Evolutionary conservation across 805 yeast genomes (phyloP), one percentile per base, ranked within the genome.

Genomic region (Lipomyces chichibuensis): DNA sequence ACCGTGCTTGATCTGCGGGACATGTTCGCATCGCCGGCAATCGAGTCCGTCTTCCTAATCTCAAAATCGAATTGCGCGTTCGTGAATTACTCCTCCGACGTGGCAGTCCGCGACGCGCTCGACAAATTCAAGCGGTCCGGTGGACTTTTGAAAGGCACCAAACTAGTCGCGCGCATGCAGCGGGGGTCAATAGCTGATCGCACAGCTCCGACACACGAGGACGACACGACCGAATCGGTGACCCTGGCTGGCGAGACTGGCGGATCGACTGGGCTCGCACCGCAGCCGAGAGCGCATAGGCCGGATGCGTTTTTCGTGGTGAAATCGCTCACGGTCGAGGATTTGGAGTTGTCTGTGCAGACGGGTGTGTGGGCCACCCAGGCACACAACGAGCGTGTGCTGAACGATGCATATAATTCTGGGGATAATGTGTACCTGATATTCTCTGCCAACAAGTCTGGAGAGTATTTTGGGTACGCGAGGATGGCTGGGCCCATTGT

Each of bases 21-120:
- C 53, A 70, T 80, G 55, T 80, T 80, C 65, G 82, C 80, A 1
- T 74, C 78, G 29, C 74, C 76, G 9, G 75, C 75, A 11, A 74
- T 80, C 51, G 78, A 75, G 59, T 76, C 80, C 58, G 76, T 80
- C 53, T 80, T 79, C 62, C 67, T 80, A 63, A 80, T 80, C 51
- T 76, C 78, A 64, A 74, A 79, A n/a, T 78, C 82, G 6, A 78
- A 76, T 23, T 80, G 83, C 58, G 83, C 83, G 4, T 80, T 80
- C 66, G 80, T 80, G 53, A 80, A 80, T 68, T 80, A 78, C 71
- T 62, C 64, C 35, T 64, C 73, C 46, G 71, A 65, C n/a, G 69
- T 62, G 17, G 79, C 79, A 2, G 74, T 78, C 20, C 73, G 72
- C 33, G 76, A 71, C 17, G 81, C 76, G 6, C 64, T 77, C 9